Percentiles rank a stretch among this genome's conserved stretches.
phyloP scores from a whole-genome alignment of 257 asterid genomes.

The Leonotis leonurus region DNA sequence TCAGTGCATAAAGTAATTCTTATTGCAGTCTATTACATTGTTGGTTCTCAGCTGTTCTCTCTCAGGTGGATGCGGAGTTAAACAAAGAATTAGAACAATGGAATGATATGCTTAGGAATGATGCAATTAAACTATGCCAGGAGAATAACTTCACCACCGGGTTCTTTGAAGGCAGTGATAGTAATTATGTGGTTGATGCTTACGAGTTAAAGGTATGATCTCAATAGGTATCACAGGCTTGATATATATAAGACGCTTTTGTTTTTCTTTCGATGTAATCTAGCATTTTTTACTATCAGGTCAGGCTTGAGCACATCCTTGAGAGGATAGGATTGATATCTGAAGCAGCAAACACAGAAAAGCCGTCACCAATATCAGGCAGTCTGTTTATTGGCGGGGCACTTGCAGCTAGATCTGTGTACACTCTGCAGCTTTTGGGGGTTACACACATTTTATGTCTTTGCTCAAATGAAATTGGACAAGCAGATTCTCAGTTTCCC shows the following conservation, averaged over 20 bases:
- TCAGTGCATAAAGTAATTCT: not conserved
- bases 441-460: constrained; percentile 85
- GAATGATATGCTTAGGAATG: constrained; percentile 82
- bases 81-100: constrained; percentile 91
- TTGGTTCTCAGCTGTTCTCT: constrained; percentile 17
- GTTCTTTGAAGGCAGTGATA: constrained; percentile 89
- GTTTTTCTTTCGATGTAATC: not conserved
- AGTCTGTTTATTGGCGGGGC: constrained; percentile 86
- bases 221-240: not conserved
- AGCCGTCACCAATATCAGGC: constrained; percentile 56
- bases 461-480: constrained; percentile 96
- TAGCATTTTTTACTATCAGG: constrained; percentile 40
- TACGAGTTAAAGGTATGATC: constrained; percentile 84
- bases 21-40: constrained; percentile 5
- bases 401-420: constrained; percentile 88
- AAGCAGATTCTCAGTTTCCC: constrained; percentile 89
- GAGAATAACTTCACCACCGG: constrained; percentile 90
- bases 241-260: not conserved
- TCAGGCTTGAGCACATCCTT: constrained; percentile 95
- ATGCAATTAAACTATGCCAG: constrained; percentile 76
- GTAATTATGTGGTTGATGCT: constrained; percentile 80
- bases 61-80: constrained; percentile 79
- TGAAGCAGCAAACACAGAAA: constrained; percentile 95
- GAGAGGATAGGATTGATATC: constrained; percentile 81
- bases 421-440: constrained; percentile 83